These are phyloP conservation scores for Myriosclerotinia scirpicola DNA, from an alignment of 2,329 filamentous ascomycete genomes.

Conservation along the genomic window DNA sequence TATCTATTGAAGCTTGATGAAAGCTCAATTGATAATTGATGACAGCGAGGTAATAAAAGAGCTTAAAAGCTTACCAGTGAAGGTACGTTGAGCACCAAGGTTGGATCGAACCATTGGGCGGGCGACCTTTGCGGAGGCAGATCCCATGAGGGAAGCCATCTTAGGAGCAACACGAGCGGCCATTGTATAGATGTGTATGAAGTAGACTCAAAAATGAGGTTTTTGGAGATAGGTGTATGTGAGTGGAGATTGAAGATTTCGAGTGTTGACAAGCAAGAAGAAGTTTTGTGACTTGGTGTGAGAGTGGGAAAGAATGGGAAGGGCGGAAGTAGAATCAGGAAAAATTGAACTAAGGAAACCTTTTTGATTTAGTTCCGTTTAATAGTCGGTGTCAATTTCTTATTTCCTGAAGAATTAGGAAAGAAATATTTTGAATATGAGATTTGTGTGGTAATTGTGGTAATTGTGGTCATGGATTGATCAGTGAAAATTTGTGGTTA, in stretches of 20 bases:
- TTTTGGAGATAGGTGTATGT: constrained; percentile 23
- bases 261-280: constrained; percentile 18
- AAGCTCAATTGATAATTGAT: constrained; percentile 23
- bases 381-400: constrained; percentile 16
- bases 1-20: constrained; percentile 13
- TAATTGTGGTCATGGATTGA: neutral
- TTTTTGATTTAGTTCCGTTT: constrained; percentile 19
- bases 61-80: constrained; percentile 59
- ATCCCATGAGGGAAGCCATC: constrained; percentile 70
- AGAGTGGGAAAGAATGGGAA: constrained; percentile 20
- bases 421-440: neutral
- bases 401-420: constrained; percentile 12
- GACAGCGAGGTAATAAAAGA: constrained; percentile 17
- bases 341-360: constrained; percentile 21
- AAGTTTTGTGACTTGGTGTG: constrained; percentile 19
- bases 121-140: constrained; percentile 65
- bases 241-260: constrained; percentile 24
- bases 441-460: no score
- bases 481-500: neutral
- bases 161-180: constrained; percentile 75
- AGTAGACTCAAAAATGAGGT: constrained; percentile 26
- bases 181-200: constrained; percentile 64
- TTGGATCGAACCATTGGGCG: constrained; percentile 70
- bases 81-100: constrained; percentile 67
- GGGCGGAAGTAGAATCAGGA: constrained; percentile 21